Percentiles rank a stretch among this genome's conserved stretches.
phyloP scores from a whole-genome alignment of 768 basidiomycete genomes.

The Lactifluus subvellereus region DNA sequence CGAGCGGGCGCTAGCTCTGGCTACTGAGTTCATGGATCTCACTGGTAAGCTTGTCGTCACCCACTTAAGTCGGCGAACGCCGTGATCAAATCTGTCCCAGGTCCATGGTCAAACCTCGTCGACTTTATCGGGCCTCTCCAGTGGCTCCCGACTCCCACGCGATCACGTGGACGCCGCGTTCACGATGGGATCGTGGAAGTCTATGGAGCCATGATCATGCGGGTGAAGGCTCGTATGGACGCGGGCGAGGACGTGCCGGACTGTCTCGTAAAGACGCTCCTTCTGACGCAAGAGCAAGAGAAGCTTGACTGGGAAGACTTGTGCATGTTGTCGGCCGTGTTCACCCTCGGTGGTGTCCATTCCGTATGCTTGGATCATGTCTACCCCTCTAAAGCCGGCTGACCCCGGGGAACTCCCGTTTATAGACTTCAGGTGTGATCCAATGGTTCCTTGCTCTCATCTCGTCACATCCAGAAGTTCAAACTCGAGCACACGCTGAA shows the following conservation, averaged over 20 bases:
- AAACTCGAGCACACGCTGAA: slow-evolving; percentile 29
- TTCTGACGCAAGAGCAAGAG: slow-evolving; percentile 30
- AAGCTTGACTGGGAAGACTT: slow-evolving; percentile 32
- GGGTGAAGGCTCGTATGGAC: slow-evolving; percentile 30
- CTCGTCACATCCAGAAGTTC: slow-evolving; percentile 27
- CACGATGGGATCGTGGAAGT: slow-evolving; percentile 32
- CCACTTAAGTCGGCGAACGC: background rate
- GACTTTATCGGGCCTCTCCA: slow-evolving; percentile 44
- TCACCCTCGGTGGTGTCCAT: slow-evolving; percentile 35
- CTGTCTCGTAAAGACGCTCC: slow-evolving; percentile 33
- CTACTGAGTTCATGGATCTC: slow-evolving; percentile 41
- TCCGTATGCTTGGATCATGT: slow-evolving; percentile 20
- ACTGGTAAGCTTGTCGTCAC: slow-evolving; percentile 21
- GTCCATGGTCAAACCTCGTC: slow-evolving; percentile 40
- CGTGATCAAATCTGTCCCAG: slow-evolving; percentile 18
- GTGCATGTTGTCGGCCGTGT: slow-evolving; percentile 33
- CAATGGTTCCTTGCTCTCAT: slow-evolving; percentile 31
- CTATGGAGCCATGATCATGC: slow-evolving; percentile 33
- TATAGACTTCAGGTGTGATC: slow-evolving; percentile 33
- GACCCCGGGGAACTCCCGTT: background rate
- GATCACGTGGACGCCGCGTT: slow-evolving; percentile 36
- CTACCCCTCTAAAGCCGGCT: background rate
- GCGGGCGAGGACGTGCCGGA: slow-evolving; percentile 32
- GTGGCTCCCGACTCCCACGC: slow-evolving; percentile 35
- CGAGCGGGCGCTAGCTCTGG: slow-evolving; percentile 33